Evolutionary conservation across 169 alveolate genomes (phyloP), one percentile per base, ranked within the genome.

Genomic region (Cryptosporidium meleagridis): DNA sequence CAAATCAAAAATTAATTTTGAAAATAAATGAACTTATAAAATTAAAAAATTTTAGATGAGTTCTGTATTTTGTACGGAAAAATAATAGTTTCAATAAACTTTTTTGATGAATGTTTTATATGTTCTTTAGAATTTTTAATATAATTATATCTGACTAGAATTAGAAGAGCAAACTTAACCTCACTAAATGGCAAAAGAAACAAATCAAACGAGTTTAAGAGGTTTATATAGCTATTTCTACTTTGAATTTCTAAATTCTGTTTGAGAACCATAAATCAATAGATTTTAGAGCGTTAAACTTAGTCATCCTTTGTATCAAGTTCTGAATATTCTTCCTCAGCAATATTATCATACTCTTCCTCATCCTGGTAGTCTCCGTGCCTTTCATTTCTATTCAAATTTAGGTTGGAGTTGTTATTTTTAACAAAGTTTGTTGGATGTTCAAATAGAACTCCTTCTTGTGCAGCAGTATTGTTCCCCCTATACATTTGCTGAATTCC

Each of bases 381-480:
- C 29, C 21, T 53, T 16, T 73, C 71, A 18, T 55, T 73, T n/a
- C 86, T 12, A 37, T 29, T 39, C 58, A 73, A 58, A 59, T 62
- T 73, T 12, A 9, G 3, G 26, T n/a, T 55, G 1, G 68, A 31
- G 71, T 73, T 73, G 18, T 35, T 31, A 18, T 44, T 80, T 65
- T 65, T 80, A 62, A 65, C 75, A 61, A 80, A 80, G 61, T 62
- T 45, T 29, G 87, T 80, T 35, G 87, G 87, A 62, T 80, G 87
- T 80, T 80, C 87, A 41, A 80, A 80, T 16, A 80, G 8, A 23
- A 65, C 68, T 61, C 87, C 87, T 59, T 73, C 86, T 65, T 80
- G 87, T 21, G 80, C 62, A 31, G 80, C 87, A 12, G 87, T 80
- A 48, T 80, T 80, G 23, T 45, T 62, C 0, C 87, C 87, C 21